phyloP scores from a whole-genome alignment of 1,139 yeast genomes.

The Scheffersomyces lignicola region DNA sequence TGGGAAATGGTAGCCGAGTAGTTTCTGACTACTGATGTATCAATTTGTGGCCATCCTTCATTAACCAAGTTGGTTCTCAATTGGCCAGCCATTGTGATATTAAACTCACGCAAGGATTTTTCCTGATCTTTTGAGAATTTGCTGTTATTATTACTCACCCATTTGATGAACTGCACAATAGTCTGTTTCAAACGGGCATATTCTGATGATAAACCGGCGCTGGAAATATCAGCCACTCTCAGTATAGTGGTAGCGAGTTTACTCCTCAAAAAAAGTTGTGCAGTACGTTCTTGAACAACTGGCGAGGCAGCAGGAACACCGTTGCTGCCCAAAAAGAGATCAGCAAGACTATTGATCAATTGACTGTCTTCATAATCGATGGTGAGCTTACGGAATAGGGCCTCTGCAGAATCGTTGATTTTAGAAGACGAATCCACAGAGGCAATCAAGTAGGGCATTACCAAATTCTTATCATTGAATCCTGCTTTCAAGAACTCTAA shows the following conservation, averaged over 20 bases:
- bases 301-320: conserved; percentile 52
- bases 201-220: conserved; percentile 58
- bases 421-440: conserved; percentile 59
- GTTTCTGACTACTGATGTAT: conserved; percentile 24
- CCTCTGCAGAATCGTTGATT: conserved; percentile 52
- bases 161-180: conserved; percentile 62
- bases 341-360: conserved; percentile 40
- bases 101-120: conserved; percentile 24
- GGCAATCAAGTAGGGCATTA: conserved; percentile 59
- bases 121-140: conserved; percentile 17
- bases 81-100: conserved; percentile 47
- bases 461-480: conserved; percentile 34
- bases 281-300: conserved; percentile 58
- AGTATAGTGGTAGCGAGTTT: conserved; percentile 43
- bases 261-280: conserved; percentile 56
- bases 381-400: conserved; percentile 49
- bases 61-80: conserved; percentile 50
- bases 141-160: conserved; percentile 38
- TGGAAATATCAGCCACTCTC: conserved; percentile 42
- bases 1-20: conserved; percentile 34
- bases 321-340: conserved; percentile 49
- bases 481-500: conserved; percentile 38
- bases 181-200: conserved; percentile 46
- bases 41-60: conserved; percentile 62
- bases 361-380: conserved; percentile 51